A percentile compares a stretch with the other conserved stretches of the same genome.
Evolutionary conservation across 345 rosid species (phyloP).

Genomic region (Aegle marmelos): DNA sequence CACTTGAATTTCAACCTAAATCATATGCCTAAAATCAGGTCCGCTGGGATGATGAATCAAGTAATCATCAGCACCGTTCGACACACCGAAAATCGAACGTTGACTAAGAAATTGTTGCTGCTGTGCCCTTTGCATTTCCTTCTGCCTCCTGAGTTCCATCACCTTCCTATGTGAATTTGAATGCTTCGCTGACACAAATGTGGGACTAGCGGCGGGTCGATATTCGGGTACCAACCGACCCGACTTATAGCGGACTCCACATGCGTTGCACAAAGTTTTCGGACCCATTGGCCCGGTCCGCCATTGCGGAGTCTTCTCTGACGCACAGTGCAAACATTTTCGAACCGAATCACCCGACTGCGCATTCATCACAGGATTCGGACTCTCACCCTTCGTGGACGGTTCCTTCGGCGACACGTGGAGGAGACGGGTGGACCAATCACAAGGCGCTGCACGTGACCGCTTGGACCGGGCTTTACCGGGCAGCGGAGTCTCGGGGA

Average conservation of each 20-base stretch:
- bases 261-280: slow-evolving; percentile 70
- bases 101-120: slow-evolving; percentile 46
- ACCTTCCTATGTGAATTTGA: slow-evolving; percentile 83
- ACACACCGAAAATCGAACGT: slow-evolving; percentile 40
- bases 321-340: slow-evolving; percentile 60
- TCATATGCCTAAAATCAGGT: slow-evolving; percentile 44
- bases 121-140: slow-evolving; percentile 40
- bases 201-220: slow-evolving; percentile 80
- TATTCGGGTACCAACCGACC: slow-evolving; percentile 75
- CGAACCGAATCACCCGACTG: slow-evolving; percentile 21
- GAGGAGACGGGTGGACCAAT: slow-evolving; percentile 73
- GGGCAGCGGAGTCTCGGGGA: slow-evolving; percentile 49
- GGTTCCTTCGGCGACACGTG: slow-evolving; percentile 30
- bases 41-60: slow-evolving; percentile 42
- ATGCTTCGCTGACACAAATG: slow-evolving; percentile 56
- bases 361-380: background rate
- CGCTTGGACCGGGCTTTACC: slow-evolving; percentile 70
- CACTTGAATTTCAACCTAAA: slow-evolving; percentile 18
- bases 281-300: slow-evolving; percentile 80
- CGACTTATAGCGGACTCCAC: slow-evolving; percentile 78
- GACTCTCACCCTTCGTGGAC: slow-evolving; percentile 25
- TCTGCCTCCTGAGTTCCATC: slow-evolving; percentile 69
- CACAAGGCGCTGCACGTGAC: slow-evolving; percentile 57
- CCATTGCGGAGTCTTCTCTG: slow-evolving; percentile 83
- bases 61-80: slow-evolving; percentile 52